Conservation (phyloP, 2,329 filamentous ascomycete species). For the Fusarium solani-melongenae region DNA sequence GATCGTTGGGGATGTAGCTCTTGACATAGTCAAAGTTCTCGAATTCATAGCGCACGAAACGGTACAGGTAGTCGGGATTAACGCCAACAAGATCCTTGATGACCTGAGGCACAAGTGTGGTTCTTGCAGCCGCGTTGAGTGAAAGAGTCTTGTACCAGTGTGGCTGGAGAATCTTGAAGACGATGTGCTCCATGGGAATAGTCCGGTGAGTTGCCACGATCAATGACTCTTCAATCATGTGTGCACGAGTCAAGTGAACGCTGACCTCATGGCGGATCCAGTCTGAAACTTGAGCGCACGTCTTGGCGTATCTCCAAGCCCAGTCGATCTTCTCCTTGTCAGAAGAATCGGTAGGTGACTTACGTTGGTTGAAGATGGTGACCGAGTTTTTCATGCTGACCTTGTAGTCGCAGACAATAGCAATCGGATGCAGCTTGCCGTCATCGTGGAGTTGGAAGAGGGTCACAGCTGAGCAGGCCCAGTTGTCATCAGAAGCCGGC, state of each 20-base stretch:
- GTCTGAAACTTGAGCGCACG: slow-evolving; percentile 58
- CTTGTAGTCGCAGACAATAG: slow-evolving; percentile 61
- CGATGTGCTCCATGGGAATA: slow-evolving; percentile 54
- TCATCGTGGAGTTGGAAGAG: slow-evolving; percentile 56
- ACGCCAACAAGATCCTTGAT: slow-evolving; percentile 57
- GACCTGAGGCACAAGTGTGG: slow-evolving; percentile 56
- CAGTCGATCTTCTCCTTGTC: slow-evolving; percentile 51
- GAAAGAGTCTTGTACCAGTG: slow-evolving; percentile 64
- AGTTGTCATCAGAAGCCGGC: slow-evolving; percentile 44
- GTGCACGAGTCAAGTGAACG: slow-evolving; percentile 58
- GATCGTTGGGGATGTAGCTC: slow-evolving; percentile 59
- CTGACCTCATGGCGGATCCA: slow-evolving; percentile 61
- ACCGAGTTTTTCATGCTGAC: slow-evolving; percentile 56
- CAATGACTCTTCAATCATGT: slow-evolving; percentile 60
- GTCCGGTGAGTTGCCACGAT: slow-evolving; percentile 59
- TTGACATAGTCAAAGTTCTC: slow-evolving; percentile 57
- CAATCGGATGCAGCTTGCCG: slow-evolving; percentile 60
- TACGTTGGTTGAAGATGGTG: slow-evolving; percentile 60
- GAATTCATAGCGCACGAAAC: slow-evolving; percentile 54
- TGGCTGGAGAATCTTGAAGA: slow-evolving; percentile 56
- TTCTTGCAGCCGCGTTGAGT: slow-evolving; percentile 59
- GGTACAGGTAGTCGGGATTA: slow-evolving; percentile 48
- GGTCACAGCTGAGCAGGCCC: slow-evolving; percentile 53
- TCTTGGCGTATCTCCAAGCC: slow-evolving; percentile 65
- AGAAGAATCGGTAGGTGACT: slow-evolving; percentile 46